Conservation (phyloP, 306 rosid species). For the Alnus rubra region DNA sequence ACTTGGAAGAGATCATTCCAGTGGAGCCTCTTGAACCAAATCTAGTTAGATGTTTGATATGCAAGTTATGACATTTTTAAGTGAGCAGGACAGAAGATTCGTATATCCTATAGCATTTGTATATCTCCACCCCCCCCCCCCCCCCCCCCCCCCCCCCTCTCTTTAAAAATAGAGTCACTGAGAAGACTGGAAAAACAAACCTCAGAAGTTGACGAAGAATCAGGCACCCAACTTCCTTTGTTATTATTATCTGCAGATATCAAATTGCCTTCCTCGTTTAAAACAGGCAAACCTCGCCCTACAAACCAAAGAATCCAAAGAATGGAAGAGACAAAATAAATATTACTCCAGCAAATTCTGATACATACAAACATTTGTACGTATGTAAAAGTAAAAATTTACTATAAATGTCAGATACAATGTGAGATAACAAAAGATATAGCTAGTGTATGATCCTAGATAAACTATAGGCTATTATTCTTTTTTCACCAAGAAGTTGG, state of each 20-base stretch:
- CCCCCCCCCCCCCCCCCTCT: no score
- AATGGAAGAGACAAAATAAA: conserved; percentile 14
- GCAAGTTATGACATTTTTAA: background rate
- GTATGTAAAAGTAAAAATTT: background rate
- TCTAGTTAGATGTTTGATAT: background rate
- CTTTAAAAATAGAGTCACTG: background rate
- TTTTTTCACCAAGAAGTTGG: background rate
- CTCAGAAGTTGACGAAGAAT: conserved; percentile 67
- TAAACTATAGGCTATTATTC: background rate
- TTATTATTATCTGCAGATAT: conserved; percentile 54
- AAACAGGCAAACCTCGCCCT: conserved; percentile 85
- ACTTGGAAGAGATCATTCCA: conserved; percentile 1
- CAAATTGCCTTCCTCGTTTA: conserved; percentile 80
- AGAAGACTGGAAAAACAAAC: conserved; percentile 38
- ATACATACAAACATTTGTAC: background rate
- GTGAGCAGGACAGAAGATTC: background rate
- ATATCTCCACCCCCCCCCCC: background rate
- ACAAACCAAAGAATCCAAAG: conserved; percentile 32
- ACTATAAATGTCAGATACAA: background rate
- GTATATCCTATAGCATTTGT: background rate
- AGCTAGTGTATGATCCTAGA: background rate
- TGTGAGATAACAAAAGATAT: background rate
- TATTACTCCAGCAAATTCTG: background rate
- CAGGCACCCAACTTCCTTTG: conserved; percentile 58
- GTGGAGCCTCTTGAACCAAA: background rate